Conservation (phyloP, 768 basidiomycete species). For the Podaxis sp. region DNA sequence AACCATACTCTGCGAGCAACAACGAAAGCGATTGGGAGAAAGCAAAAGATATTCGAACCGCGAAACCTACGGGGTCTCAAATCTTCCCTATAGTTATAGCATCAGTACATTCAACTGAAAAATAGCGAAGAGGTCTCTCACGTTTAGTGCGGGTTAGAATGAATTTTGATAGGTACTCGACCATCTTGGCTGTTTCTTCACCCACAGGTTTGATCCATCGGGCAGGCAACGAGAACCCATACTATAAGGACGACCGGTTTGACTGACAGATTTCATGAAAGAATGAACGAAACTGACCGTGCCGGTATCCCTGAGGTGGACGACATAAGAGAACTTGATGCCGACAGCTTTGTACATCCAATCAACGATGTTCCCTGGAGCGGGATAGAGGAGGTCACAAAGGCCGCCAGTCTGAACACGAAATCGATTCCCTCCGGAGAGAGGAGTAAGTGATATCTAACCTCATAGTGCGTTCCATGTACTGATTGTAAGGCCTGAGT, state of each 20-base stretch:
- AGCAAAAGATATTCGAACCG: too few relatives aligned
- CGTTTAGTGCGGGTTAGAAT: conserved; percentile 35
- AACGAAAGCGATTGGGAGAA: too few relatives aligned
- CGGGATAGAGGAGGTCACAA: conserved; percentile 33
- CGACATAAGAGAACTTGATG: conserved; percentile 35
- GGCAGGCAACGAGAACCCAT: conserved; percentile 75
- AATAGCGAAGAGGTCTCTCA: not conserved
- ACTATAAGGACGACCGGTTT: conserved; percentile 37
- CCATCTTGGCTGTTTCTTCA: conserved; percentile 68
- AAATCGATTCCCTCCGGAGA: not conserved
- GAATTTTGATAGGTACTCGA: conserved; percentile 69
- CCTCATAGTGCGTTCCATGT: conserved; percentile 59
- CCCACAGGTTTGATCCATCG: conserved; percentile 76
- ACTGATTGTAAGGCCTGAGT: conserved; percentile 51
- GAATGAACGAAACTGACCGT: conserved; percentile 27
- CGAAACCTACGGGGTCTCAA: not conserved
- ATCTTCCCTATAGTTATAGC: not conserved
- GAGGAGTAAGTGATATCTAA: conserved; percentile 22
- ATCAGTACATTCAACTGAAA: not conserved
- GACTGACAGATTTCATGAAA: not conserved
- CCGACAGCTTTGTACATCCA: conserved; percentile 34
- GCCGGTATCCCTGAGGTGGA: conserved; percentile 35
- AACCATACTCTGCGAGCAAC: too few relatives aligned
- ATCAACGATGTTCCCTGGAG: conserved; percentile 35
- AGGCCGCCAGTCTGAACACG: conserved; percentile 23